These are phyloP conservation scores for Aspergillus niger DNA, from an alignment of 2,329 filamentous ascomycete species.

Conservation along the genomic window DNA sequence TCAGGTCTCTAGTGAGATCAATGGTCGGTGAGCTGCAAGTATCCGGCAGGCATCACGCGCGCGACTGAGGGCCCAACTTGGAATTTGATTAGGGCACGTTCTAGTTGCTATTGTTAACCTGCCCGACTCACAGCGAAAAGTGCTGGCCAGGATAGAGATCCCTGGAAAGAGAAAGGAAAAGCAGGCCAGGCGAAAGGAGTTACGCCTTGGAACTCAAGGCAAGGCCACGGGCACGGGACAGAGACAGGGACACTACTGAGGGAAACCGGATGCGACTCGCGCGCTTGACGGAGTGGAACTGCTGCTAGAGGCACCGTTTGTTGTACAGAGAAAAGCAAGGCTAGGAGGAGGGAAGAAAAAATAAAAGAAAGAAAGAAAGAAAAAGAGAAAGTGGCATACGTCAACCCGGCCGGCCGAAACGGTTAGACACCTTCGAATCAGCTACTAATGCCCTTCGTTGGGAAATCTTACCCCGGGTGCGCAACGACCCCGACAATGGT, in stretches of 20 bases:
- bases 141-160: neutral
- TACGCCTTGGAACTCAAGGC: neutral
- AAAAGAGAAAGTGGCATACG: neutral
- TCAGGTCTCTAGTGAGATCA: constrained; percentile 8
- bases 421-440: neutral
- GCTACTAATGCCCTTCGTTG: neutral
- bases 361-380: too few species aligned
- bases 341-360: neutral
- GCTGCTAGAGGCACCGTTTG: neutral
- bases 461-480: too few species aligned
- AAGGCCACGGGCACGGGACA: neutral
- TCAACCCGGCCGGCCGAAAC: neutral
- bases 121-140: constrained; percentile 1
- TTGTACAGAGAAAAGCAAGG: neutral
- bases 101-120: constrained; percentile 10
- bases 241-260: neutral
- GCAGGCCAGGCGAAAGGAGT: neutral
- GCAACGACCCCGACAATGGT: too few species aligned
- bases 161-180: neutral
- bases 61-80: constrained; percentile 20
- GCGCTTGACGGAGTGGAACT: neutral
- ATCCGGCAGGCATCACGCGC: constrained; percentile 34
- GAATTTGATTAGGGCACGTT: constrained; percentile 17
- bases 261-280: neutral
- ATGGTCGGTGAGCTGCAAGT: constrained; percentile 28